Evolutionary conservation across 116 monocot species (phyloP).

Genomic region (Iris pallida): DNA sequence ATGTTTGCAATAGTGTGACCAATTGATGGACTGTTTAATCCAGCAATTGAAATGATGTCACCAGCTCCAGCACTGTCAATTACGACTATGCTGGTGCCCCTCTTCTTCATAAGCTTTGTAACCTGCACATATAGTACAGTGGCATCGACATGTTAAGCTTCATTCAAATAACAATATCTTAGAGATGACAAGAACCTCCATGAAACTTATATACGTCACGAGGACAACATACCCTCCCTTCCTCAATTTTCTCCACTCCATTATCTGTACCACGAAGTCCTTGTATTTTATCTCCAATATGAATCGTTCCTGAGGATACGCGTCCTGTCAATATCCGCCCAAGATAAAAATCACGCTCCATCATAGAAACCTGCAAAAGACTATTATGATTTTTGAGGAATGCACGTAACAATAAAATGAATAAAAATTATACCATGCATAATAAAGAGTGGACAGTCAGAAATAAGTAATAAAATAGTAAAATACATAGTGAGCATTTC

Average conservation of each 20-base stretch:
- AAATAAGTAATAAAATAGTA: too few species aligned
- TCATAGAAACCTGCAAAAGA: constrained; percentile 86
- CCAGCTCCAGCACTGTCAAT: constrained; percentile 90
- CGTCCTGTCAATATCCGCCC: constrained; percentile 96
- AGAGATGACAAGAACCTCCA: constrained; percentile 11
- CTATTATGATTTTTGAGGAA: constrained; percentile 1
- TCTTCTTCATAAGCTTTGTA: constrained; percentile 98
- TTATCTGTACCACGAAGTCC: constrained; percentile 58
- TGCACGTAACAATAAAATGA: not conserved
- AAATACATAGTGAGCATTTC: too few species aligned
- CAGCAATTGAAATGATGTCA: constrained; percentile 92
- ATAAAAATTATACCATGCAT: too few species aligned
- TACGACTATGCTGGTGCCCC: constrained; percentile 68
- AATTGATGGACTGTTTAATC: constrained; percentile 79
- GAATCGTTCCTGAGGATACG: constrained; percentile 65
- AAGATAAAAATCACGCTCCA: constrained; percentile 97
- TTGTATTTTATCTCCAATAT: constrained; percentile 80
- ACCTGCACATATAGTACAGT: constrained; percentile 32
- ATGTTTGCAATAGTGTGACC: constrained; percentile 90
- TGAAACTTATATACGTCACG: not conserved
- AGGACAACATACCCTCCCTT: constrained; percentile 70
- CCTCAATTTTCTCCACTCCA: constrained; percentile 77
- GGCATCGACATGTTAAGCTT: not conserved
- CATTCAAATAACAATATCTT: constrained; percentile 7
- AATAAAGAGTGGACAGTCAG: too few species aligned